Evolutionary conservation across 495 filamentous ascomycete genomes (phyloP).

Genomic region (Podospora pseudoanserina): DNA sequence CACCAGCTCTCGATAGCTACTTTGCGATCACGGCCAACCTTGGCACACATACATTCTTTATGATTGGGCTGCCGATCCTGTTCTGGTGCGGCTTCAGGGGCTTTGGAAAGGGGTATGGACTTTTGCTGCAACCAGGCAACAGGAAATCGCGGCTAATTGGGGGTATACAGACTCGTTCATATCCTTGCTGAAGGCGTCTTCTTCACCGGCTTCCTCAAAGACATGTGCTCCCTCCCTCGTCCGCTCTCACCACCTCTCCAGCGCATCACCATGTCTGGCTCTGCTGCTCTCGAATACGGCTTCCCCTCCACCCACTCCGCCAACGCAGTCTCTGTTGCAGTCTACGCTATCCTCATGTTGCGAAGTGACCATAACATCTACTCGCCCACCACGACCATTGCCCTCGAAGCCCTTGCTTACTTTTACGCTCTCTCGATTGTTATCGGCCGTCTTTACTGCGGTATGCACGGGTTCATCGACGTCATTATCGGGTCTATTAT

Average conservation of each 20-base stretch:
- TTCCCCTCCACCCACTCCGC: conserved; percentile 97
- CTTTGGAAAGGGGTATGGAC: conserved; percentile 79
- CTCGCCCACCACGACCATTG: conserved; percentile 47
- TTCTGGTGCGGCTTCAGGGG: conserved; percentile 90
- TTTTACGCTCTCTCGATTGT: conserved; percentile 87
- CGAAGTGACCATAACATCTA: conserved; percentile 53
- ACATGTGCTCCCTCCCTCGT: conserved; percentile 89
- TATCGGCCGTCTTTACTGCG: conserved; percentile 87
- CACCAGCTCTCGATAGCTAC: conserved; percentile 84
- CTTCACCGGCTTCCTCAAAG: conserved; percentile 90
- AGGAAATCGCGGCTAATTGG: conserved; percentile 17
- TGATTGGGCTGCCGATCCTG: conserved; percentile 84
- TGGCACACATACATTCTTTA: conserved; percentile 98
- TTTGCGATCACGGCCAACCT: conserved; percentile 96
- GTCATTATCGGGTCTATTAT: conserved; percentile 73
- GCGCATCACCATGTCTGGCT: conserved; percentile 94
- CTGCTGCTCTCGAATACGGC: conserved; percentile 90
- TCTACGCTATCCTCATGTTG: conserved; percentile 72
- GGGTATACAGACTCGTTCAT: conserved; percentile 66
- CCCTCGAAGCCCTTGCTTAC: conserved; percentile 65
- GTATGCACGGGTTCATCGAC: conserved; percentile 97
- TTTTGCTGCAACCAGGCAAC: not conserved
- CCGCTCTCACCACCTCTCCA: conserved; percentile 90
- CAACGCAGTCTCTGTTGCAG: conserved; percentile 90
- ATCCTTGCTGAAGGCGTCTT: conserved; percentile 87